Percentiles rank a stretch among this genome's conserved stretches.
Conservation (phyloP, 179 eudicot species). For the Nepenthes alata region DNA sequence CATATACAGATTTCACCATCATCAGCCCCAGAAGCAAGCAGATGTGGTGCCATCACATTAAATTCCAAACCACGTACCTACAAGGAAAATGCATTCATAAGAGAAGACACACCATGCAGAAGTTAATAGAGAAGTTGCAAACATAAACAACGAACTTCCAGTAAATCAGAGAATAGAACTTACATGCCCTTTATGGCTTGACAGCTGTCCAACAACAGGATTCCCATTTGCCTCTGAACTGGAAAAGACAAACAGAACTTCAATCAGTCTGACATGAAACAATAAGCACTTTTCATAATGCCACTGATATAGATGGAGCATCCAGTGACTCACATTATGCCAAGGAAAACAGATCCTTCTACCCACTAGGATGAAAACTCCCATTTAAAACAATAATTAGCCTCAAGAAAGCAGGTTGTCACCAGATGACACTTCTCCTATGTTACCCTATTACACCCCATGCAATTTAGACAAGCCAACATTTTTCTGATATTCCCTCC, state of each 20-base stretch:
- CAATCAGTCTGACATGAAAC: background rate
- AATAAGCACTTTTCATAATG: background rate
- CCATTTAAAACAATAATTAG: no score
- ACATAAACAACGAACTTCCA: background rate
- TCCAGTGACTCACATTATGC: background rate
- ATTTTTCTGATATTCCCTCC: no score
- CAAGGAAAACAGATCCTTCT: no score
- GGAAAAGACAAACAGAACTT: constrained; percentile 9
- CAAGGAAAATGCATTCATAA: constrained; percentile 3
- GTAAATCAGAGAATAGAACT: constrained; percentile 16
- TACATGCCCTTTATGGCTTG: constrained; percentile 85
- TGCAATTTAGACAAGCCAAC: no score
- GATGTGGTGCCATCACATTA: constrained; percentile 51
- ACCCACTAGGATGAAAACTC: no score
- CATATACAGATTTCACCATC: constrained; percentile 96
- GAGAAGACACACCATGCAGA: constrained; percentile 2
- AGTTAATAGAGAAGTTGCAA: constrained; percentile 1
- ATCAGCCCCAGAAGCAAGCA: constrained; percentile 96
- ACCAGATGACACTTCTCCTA: no score
- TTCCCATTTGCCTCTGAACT: constrained; percentile 45
- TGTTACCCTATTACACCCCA: no score
- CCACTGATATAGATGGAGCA: background rate
- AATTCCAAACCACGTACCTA: constrained; percentile 97
- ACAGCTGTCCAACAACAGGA: constrained; percentile 52
- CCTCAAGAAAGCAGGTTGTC: no score